Evolutionary conservation across 306 rosid species (phyloP).

Genomic region (Acacia acuminata): DNA sequence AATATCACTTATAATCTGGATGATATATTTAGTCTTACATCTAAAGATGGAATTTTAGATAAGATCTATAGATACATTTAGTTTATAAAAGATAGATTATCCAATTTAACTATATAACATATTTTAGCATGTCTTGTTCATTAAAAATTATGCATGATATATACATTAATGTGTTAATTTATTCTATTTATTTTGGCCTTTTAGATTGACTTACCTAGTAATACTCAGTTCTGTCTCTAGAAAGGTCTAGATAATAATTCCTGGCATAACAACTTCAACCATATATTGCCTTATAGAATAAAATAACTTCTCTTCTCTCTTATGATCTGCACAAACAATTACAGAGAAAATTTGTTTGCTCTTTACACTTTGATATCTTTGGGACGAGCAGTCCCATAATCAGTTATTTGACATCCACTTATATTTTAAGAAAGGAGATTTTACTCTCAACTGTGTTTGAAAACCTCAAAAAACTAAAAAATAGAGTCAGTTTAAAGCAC

Average conservation of each 20-base stretch:
- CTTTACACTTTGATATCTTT: background rate
- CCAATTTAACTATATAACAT: background rate
- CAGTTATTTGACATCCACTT: slow-evolving; percentile 36
- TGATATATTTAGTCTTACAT: background rate
- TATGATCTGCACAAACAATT: background rate
- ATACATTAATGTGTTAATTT: background rate
- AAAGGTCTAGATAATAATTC: background rate
- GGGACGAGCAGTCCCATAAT: background rate
- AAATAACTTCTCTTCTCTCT: background rate
- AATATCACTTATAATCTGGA: background rate
- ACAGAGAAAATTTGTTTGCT: background rate
- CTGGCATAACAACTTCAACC: background rate
- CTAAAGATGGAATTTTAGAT: background rate
- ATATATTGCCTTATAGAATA: background rate
- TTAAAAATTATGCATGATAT: background rate
- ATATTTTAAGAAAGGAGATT: slow-evolving; percentile 16
- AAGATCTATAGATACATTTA: background rate
- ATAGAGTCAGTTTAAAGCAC: slow-evolving; percentile 39
- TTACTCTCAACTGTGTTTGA: background rate
- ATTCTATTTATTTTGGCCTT: background rate
- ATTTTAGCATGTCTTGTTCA: background rate
- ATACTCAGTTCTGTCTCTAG: background rate
- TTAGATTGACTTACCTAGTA: background rate
- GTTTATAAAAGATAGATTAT: background rate
- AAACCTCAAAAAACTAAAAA: background rate